Base-by-base conservation (phyloP, 139 green algal genomes). In the Coccomyxa sp. region DNA sequence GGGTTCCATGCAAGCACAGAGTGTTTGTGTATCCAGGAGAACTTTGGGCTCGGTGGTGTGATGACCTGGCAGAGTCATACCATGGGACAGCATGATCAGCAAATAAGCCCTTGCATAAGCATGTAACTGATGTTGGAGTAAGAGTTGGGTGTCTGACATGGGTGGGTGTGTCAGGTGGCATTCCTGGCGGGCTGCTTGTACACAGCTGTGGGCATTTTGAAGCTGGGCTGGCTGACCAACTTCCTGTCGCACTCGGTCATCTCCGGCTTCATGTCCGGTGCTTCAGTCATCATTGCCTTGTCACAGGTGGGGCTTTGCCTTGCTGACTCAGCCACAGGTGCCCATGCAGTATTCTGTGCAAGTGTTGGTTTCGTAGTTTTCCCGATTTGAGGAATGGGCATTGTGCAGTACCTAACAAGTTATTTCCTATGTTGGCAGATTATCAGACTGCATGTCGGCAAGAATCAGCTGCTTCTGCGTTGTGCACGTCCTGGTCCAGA, bases 221-320 rank as follows among this genome's bases (percentile, higher is more conserved):
- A 91, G 78, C 89, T 98, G 67, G 95, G 94, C 38, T 98, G 93
- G 86, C 32, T 98, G 18, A 94, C 93, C 71, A 92, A 96, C 81
- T 98, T 98, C 83, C 86, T 98, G 30, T 92, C 82, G 7, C 94
- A 98, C 85, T 81, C 91, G 0, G 92, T 96, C 57, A 95, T 96
- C 68, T 90, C 85, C 32, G 95, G 95, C 67, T 98, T 98, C 93
- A 97, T 94, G 67, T 90, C 86, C 1, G 95, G 93, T 15, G 94
- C 95, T 4, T 92, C 95, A n/a, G 93, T 98, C 82, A 95, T 93
- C 82, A 98, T 96, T 82, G 91, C 81, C 68, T 76, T 93, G 45
- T 88, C 81, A 17, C 92, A 94, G 88, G 83, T 91, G 17, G 81
- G n/a, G 9, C 38, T 7, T 51, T 51, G 38, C 38, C 38, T 51